Evolutionary conservation across 306 rosid species (phyloP).

Genomic region (Cicer yamashitae): DNA sequence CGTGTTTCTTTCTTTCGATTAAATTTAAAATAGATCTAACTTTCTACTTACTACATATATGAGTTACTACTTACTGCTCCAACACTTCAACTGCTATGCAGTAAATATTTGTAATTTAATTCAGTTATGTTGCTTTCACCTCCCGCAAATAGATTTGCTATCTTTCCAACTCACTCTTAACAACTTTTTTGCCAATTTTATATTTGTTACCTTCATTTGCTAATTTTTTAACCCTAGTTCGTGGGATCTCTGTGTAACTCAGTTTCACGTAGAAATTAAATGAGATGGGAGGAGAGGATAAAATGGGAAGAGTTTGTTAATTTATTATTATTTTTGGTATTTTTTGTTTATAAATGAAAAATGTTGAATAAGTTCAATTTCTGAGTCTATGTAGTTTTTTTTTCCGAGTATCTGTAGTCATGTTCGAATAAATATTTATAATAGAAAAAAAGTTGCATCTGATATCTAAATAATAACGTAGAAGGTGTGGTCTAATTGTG

Average conservation of each 20-base stretch:
- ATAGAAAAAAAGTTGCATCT: too few species aligned
- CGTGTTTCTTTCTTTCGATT: background rate
- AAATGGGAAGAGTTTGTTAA: background rate
- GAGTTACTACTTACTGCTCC: background rate
- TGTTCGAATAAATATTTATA: too few species aligned
- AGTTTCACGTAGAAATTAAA: background rate
- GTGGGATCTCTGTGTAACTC: background rate
- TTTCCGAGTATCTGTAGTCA: too few species aligned
- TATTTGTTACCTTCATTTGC: background rate
- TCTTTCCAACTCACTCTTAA: background rate
- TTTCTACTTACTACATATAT: background rate
- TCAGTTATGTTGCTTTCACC: background rate
- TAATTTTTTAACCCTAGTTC: background rate
- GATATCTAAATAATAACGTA: too few species aligned
- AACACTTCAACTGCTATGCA: too few species aligned
- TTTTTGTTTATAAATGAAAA: background rate
- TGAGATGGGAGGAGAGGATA: background rate
- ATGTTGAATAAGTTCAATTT: too few species aligned
- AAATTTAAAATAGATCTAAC: background rate
- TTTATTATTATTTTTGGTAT: background rate
- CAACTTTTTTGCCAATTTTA: background rate
- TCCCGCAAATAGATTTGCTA: background rate
- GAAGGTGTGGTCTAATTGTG: too few species aligned
- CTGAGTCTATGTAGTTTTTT: too few species aligned
- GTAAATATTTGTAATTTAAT: background rate